Evolutionary conservation across 768 basidiomycete genomes (phyloP).

Genomic region (Saitozyma sp.): DNA sequence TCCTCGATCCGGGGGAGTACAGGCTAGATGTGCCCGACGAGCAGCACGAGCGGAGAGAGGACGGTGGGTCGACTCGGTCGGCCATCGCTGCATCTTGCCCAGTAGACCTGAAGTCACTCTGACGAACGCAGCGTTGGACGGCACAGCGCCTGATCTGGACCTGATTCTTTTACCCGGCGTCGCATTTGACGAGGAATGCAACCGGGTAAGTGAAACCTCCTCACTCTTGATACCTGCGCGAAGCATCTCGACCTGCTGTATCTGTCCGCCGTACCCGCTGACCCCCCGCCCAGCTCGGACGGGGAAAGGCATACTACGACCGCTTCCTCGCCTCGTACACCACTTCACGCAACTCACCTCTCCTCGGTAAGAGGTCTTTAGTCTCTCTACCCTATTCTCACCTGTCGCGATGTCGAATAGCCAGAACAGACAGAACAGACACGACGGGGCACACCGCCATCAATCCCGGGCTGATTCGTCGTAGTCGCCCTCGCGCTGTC

Average conservation of each 20-base stretch:
- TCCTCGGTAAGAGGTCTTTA: slow-evolving; percentile 23
- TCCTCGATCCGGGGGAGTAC: slow-evolving; percentile 35
- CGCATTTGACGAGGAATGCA: slow-evolving; percentile 41
- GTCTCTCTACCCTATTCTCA: not conserved
- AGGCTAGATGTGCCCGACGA: slow-evolving; percentile 18
- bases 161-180: slow-evolving; percentile 45
- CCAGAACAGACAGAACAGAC: not conserved
- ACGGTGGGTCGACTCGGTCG: slow-evolving; percentile 21
- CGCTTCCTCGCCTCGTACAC: slow-evolving; percentile 33
- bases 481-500: slow-evolving; percentile 40
- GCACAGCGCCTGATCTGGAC: slow-evolving; percentile 22
- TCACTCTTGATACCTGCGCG: no score
- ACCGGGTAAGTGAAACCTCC: slow-evolving; percentile 26
- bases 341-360: slow-evolving; percentile 13
- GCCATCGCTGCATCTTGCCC: not conserved
- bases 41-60: slow-evolving; percentile 14
- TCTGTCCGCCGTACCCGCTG: not conserved
- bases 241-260: not conserved
- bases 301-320: slow-evolving; percentile 48
- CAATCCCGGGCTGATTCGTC: not conserved
- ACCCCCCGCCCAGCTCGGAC: slow-evolving; percentile 28
- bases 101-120: not conserved
- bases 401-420: not conserved
- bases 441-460: not conserved
- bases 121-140: slow-evolving; percentile 12